phyloP scores from a whole-genome alignment of 2,329 filamentous ascomycete genomes.

The Microcyclospora tardicrescens region DNA sequence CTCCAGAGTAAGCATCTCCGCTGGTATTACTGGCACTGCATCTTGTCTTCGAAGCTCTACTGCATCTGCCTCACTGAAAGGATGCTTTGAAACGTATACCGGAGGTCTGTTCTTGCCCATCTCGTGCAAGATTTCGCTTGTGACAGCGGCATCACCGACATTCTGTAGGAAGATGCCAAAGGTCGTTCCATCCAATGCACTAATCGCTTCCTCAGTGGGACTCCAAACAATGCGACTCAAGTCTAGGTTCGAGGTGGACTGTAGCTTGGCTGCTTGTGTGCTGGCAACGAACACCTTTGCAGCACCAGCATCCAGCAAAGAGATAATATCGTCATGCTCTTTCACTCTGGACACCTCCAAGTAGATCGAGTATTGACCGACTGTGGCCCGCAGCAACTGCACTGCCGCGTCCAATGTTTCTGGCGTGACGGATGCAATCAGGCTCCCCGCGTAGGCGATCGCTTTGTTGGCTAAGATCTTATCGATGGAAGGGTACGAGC shows the following conservation, averaged over 20 bases:
- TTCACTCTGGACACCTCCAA: conserved; percentile 62
- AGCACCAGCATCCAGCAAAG: conserved; percentile 74
- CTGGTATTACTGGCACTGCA: conserved; percentile 60
- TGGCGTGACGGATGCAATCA: conserved; percentile 41
- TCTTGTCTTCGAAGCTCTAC: conserved; percentile 31
- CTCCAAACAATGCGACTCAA: conserved; percentile 44
- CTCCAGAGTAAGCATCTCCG: conserved; percentile 55
- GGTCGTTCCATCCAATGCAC: conserved; percentile 31
- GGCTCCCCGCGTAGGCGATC: conserved; percentile 46
- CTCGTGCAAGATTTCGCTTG: conserved; percentile 36
- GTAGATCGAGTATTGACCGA: conserved; percentile 48
- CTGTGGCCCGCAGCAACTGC: conserved; percentile 43
- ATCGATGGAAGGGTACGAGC: conserved; percentile 29
- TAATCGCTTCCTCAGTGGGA: conserved; percentile 26
- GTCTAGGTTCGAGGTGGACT: conserved; percentile 38
- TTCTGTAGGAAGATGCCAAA: conserved; percentile 33
- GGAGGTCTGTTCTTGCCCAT: conserved; percentile 37
- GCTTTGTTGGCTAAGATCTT: conserved; percentile 34
- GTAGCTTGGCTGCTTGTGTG: conserved; percentile 49
- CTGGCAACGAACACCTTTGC: conserved; percentile 70
- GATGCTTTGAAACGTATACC: conserved; percentile 38
- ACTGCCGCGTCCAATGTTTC: conserved; percentile 33
- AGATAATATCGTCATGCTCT: conserved; percentile 59
- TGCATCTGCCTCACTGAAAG: conserved; percentile 27
- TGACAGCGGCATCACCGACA: conserved; percentile 26